Evolutionary conservation across 306 rosid species (phyloP), one percentile per base, ranked within the genome.

Genomic region (Trifolium repens): DNA sequence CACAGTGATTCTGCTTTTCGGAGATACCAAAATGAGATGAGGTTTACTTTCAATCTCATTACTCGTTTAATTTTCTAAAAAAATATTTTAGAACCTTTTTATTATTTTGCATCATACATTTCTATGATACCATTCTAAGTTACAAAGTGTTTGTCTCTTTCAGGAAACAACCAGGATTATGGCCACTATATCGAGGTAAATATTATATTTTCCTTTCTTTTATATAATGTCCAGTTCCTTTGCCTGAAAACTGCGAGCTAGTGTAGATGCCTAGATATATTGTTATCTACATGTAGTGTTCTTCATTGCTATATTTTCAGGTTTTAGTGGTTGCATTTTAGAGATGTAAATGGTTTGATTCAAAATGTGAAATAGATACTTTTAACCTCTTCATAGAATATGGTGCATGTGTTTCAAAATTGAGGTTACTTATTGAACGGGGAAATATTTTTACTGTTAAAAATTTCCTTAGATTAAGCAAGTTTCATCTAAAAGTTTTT

Each of bases 151-250:
- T 83, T 70, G 77, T 69, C 70, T 49, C 61, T 74, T 87, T 80
- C 96, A 94, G 98, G 90, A 65, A 57, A 57, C 90, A 78, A 74
- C 96, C 92, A 47, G 92, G 88, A 72, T 79, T 94, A 74, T 94
- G 99, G 99, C 97, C 99, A 67, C 83, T 94, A 19, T 94, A 94
- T 84, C 88, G 96, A 86, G 99, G 98, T 94, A 70, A 82, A 37
- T 61, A 60, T 52, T 34, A 8, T 62, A 26, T 46, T 52, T 37
- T 37, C 34, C 43, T 57, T 47, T n/a, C 40, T 32, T 24, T 72
- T 54, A 22, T 76, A 11, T 40, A 37, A 49, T 67, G 47, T 22
- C 57, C 7, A 59, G 30, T 34, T 72, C 64, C 47, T 67, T 10
- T 72, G 8, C 17, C 34, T 55, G 43, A 62, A 68, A 62, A 42